These are phyloP conservation scores for Glarea lozoyensis DNA, from an alignment of 495 filamentous ascomycete genomes.

Conservation along the genomic window DNA sequence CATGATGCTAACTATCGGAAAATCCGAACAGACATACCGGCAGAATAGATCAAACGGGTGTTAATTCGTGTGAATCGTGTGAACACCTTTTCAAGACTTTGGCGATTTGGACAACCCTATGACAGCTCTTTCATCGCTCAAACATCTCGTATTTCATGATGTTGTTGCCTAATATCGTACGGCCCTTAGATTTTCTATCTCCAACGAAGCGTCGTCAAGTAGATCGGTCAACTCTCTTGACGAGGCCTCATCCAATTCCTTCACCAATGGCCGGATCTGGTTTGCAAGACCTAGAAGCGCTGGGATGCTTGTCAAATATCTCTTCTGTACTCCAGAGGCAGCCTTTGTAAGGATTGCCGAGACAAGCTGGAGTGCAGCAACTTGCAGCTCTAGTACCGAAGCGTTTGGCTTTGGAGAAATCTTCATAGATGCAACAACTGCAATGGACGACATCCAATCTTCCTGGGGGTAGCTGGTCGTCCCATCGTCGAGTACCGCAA, in stretches of 20 bases:
- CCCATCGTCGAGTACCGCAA: slow-evolving; percentile 35
- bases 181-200: slow-evolving; percentile 14
- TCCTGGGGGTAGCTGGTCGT: slow-evolving; percentile 25
- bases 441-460: slow-evolving; percentile 40
- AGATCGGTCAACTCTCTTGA: slow-evolving; percentile 18
- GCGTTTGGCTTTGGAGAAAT: slow-evolving; percentile 16
- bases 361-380: slow-evolving; percentile 41
- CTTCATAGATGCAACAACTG: slow-evolving; percentile 28
- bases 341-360: slow-evolving; percentile 36
- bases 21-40: no score
- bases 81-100: no score
- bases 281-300: slow-evolving; percentile 31
- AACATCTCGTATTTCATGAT: no score
- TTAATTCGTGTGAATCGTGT: no score
- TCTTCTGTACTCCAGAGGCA: slow-evolving; percentile 30
- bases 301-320: slow-evolving; percentile 33
- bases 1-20: no score
- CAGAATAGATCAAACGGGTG: no score
- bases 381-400: slow-evolving; percentile 33
- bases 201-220: slow-evolving; percentile 19
- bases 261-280: slow-evolving; percentile 20
- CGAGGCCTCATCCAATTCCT: slow-evolving; percentile 15
- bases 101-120: no score
- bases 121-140: no score
- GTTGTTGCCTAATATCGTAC: no score